Percentiles rank a stretch among this genome's conserved stretches.
Conservation (phyloP, 805 yeast genomes). For the Saccharomycopsis sp. region DNA sequence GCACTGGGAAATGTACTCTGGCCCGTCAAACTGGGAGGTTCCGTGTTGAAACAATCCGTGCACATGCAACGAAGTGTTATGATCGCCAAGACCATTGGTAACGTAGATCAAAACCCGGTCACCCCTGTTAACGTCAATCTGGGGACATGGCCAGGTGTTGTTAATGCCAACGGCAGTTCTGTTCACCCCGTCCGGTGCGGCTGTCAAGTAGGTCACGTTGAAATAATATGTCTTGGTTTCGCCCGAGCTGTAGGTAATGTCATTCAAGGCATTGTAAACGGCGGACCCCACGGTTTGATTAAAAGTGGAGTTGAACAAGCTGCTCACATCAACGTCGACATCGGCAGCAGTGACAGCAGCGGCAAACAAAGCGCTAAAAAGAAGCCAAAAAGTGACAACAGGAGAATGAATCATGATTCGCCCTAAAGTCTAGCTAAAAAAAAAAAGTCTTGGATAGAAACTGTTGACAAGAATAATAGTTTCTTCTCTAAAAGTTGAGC, state of each 20-base stretch:
- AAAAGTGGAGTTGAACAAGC: slow-evolving; percentile 3
- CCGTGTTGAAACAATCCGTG: slow-evolving; percentile 82
- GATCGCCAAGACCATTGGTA: slow-evolving; percentile 60
- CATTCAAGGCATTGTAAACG: slow-evolving; percentile 1
- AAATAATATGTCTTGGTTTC: slow-evolving; percentile 18
- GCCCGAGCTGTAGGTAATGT: slow-evolving; percentile 12
- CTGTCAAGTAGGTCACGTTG: slow-evolving; percentile 20
- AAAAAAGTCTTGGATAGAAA: too few relatives aligned
- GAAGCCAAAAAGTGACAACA: too few relatives aligned
- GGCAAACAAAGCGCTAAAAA: neutral
- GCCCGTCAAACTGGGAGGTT: slow-evolving; percentile 80
- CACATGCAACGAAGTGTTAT: slow-evolving; percentile 78
- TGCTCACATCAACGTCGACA: neutral
- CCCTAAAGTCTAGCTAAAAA: too few relatives aligned
- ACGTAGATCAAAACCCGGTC: slow-evolving; percentile 68
- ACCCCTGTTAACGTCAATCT: slow-evolving; percentile 62
- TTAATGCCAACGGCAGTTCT: slow-evolving; percentile 38
- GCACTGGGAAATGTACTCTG: slow-evolving; percentile 81
- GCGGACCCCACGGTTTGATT: slow-evolving; percentile 6
- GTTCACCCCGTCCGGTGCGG: slow-evolving; percentile 33
- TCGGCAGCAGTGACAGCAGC: slow-evolving; percentile 1
- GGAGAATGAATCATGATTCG: too few relatives aligned
- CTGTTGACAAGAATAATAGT: too few relatives aligned
- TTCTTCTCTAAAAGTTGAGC: too few relatives aligned
- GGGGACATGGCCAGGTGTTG: slow-evolving; percentile 77